Evolutionary conservation across 805 yeast genomes (phyloP).

Genomic region (Danielozyma ontarioensis): DNA sequence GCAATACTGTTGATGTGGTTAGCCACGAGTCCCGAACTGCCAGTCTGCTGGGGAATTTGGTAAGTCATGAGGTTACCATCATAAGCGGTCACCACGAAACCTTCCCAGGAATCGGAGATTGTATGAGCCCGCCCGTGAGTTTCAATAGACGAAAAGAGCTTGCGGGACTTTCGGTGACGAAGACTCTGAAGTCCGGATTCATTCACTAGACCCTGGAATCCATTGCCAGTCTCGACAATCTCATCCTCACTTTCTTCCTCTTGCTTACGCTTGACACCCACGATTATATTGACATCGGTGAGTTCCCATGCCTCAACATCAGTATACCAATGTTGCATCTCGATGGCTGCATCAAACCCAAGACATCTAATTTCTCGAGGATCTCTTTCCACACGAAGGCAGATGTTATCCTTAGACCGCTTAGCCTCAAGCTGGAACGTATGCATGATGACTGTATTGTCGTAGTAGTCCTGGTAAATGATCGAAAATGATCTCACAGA

Average conservation of each 20-base stretch:
- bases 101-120: slow-evolving; percentile 69
- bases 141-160: no score
- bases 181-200: not conserved
- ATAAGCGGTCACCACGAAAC: slow-evolving; percentile 66
- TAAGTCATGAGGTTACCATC: slow-evolving; percentile 58
- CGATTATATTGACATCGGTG: slow-evolving; percentile 69
- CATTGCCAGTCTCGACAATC: not conserved
- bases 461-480: slow-evolving; percentile 60
- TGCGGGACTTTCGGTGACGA: slow-evolving; percentile 6
- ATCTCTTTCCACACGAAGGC: slow-evolving; percentile 88
- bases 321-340: slow-evolving; percentile 61
- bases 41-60: slow-evolving; percentile 44
- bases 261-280: slow-evolving; percentile 48
- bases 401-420: slow-evolving; percentile 72
- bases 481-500: slow-evolving; percentile 69
- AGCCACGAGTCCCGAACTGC: slow-evolving; percentile 30
- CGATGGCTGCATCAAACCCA: slow-evolving; percentile 73
- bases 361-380: slow-evolving; percentile 86
- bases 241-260: slow-evolving; percentile 5
- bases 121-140: no score
- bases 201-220: not conserved
- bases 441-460: slow-evolving; percentile 59
- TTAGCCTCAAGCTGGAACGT: slow-evolving; percentile 63
- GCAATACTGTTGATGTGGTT: slow-evolving; percentile 57
- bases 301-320: slow-evolving; percentile 74